Conservation (phyloP, 73 alveolate species). For the Effrenium voratum region DNA sequence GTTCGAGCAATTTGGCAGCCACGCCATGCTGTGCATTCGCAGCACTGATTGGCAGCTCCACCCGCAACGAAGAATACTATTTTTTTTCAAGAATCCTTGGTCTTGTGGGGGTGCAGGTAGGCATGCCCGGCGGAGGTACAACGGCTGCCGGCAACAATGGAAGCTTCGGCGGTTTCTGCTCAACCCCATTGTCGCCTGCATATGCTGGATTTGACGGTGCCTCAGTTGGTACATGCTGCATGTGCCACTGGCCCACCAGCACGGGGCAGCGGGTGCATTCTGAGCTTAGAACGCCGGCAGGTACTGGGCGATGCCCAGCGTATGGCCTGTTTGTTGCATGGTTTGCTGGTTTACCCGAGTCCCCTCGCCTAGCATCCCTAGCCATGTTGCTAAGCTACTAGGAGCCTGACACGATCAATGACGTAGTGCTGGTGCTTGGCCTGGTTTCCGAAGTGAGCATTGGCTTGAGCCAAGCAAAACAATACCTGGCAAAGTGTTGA, state of each 20-base stretch:
- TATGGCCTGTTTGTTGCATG: background rate
- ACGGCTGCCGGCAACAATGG: background rate
- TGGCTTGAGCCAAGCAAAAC: background rate
- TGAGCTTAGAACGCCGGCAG: constrained; percentile 41
- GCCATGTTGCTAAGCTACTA: background rate
- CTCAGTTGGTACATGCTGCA: no score
- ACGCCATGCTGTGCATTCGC: no score
- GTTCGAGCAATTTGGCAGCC: no score
- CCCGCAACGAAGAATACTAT: no score
- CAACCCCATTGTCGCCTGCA: background rate
- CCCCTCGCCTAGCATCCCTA: no score
- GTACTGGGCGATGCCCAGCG: constrained; percentile 44
- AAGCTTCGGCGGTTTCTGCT: background rate
- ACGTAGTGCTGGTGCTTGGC: constrained; percentile 74
- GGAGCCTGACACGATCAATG: constrained; percentile 43
- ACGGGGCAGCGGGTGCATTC: background rate
- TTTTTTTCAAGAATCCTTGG: no score
- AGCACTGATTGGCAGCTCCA: no score
- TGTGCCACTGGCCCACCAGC: background rate
- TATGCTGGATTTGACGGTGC: background rate
- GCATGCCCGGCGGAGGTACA: background rate
- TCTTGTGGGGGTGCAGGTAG: background rate
- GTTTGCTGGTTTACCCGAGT: background rate
- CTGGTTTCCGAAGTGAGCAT: background rate
- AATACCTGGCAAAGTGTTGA: background rate